Conservation (phyloP, 1,139 yeast species). For the Entelexis paramagnoliae region DNA sequence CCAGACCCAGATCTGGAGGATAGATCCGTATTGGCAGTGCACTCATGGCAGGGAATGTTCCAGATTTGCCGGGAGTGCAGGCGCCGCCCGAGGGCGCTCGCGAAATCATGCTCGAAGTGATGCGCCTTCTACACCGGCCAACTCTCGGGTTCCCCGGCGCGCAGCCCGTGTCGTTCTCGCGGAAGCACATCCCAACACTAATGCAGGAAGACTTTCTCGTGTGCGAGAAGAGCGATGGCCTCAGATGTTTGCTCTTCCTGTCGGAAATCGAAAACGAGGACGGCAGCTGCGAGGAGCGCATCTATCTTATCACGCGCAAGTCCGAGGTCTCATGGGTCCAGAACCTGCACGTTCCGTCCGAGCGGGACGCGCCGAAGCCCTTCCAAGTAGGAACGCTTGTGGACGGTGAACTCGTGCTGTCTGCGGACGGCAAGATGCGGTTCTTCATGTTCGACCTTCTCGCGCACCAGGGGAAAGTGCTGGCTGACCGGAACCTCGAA, state of each 20-base stretch:
- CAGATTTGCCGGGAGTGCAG: slow-evolving; percentile 71
- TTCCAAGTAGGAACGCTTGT: slow-evolving; percentile 79
- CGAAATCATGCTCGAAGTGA: slow-evolving; percentile 59
- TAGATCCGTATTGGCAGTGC: not conserved
- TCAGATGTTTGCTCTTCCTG: slow-evolving; percentile 71
- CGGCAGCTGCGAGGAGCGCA: slow-evolving; percentile 39
- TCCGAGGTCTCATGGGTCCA: slow-evolving; percentile 76
- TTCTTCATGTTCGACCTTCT: slow-evolving; percentile 87
- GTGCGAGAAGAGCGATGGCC: slow-evolving; percentile 93
- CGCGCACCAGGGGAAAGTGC: slow-evolving; percentile 63
- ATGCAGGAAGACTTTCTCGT: slow-evolving; percentile 65
- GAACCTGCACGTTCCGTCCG: slow-evolving; percentile 70
- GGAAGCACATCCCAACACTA: slow-evolving; percentile 60
- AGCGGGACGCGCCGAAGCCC: slow-evolving; percentile 44
- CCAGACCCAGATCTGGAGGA: not conserved
- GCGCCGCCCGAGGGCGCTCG: slow-evolving; percentile 63
- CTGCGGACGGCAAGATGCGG: slow-evolving; percentile 51
- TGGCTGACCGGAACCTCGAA: slow-evolving; percentile 60
- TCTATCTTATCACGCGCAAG: slow-evolving; percentile 70
- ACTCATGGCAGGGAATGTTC: slow-evolving; percentile 37
- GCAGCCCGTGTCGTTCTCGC: slow-evolving; percentile 86
- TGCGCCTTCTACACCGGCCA: slow-evolving; percentile 48
- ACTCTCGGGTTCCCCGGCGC: slow-evolving; percentile 61
- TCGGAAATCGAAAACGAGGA: slow-evolving; percentile 42
- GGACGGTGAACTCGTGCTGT: slow-evolving; percentile 77